Evolutionary conservation across 2,329 filamentous ascomycete genomes (phyloP).

Genomic region (Byssothecium circinans): DNA sequence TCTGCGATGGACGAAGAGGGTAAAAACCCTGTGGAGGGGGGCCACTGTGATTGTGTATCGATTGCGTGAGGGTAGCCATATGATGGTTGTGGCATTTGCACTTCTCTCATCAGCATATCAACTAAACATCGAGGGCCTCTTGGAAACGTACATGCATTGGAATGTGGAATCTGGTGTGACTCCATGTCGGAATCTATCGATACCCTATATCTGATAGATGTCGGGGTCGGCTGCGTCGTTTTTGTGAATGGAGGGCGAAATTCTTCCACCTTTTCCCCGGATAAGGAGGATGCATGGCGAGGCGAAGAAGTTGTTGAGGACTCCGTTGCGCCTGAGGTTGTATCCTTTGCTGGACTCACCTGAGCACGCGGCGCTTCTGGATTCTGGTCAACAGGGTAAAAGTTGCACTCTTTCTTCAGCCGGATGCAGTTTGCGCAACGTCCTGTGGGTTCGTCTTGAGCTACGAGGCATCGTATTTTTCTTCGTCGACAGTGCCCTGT

Average conservation of each 20-base stretch:
- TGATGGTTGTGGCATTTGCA: constrained; percentile 33
- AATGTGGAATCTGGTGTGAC: constrained; percentile 22
- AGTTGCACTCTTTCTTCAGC: constrained; percentile 91
- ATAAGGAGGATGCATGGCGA: constrained; percentile 25
- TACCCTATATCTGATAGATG: constrained; percentile 25
- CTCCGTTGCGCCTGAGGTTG: constrained; percentile 45
- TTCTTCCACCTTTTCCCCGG: constrained; percentile 35
- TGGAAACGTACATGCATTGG: constrained; percentile 31
- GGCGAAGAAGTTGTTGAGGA: constrained; percentile 56
- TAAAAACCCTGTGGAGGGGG: constrained; percentile 32
- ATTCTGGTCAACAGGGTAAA: constrained; percentile 82
- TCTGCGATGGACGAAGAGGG: constrained; percentile 41
- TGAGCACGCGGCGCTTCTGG: constrained; percentile 53
- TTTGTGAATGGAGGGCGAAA: constrained; percentile 32
- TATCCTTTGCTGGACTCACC: constrained; percentile 48
- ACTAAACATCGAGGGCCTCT: background rate
- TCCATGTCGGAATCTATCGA: constrained; percentile 32
- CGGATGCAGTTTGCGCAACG: constrained; percentile 92
- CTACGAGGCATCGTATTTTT: constrained; percentile 88
- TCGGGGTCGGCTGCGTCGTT: constrained; percentile 13
- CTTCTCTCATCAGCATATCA: constrained; percentile 26
- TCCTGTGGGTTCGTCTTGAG: constrained; percentile 69
- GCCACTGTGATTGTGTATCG: constrained; percentile 44
- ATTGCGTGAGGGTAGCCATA: constrained; percentile 40
- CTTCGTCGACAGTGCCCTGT: constrained; percentile 86